Evolutionary conservation across 176 grass and related monocot species (phyloP).

Genomic region (Neostapfia colusana): DNA sequence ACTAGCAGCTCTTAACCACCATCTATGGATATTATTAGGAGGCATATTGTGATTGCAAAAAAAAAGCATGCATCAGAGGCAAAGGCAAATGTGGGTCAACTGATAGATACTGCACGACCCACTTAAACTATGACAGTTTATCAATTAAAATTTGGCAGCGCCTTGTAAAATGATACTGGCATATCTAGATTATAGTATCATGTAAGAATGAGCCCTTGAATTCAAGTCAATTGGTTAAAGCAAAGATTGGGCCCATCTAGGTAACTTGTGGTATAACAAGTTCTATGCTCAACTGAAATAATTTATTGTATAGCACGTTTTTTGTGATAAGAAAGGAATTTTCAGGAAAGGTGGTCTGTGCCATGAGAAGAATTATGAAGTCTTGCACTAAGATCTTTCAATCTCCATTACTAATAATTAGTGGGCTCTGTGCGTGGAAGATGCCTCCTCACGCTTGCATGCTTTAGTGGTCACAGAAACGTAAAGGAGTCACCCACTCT

Average conservation of each 20-base stretch:
- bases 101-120: constrained; percentile 15
- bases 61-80: constrained; percentile 32
- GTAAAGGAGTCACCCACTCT: constrained; percentile 49
- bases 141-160: constrained; percentile 16
- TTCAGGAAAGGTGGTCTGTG: constrained; percentile 29
- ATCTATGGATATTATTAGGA: constrained; percentile 57
- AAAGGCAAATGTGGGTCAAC: constrained; percentile 41
- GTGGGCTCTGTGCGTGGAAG: constrained; percentile 41
- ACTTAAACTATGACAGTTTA: constrained; percentile 15
- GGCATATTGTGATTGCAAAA: constrained; percentile 44
- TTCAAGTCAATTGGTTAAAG: constrained; percentile 5
- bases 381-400: constrained; percentile 40
- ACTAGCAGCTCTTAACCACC: constrained; percentile 48
- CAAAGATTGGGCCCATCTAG: background rate
- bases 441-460: constrained; percentile 49
- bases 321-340: background rate
- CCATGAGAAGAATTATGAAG: constrained; percentile 41
- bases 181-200: background rate
- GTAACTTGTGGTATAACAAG: background rate
- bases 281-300: background rate
- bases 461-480: constrained; percentile 36
- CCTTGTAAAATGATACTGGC: background rate
- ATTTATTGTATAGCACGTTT: background rate
- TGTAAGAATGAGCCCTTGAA: constrained; percentile 11
- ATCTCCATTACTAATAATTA: constrained; percentile 20